phyloP scores from a whole-genome alignment of 2,329 filamentous ascomycete genomes.

The Trichophyton simii region DNA sequence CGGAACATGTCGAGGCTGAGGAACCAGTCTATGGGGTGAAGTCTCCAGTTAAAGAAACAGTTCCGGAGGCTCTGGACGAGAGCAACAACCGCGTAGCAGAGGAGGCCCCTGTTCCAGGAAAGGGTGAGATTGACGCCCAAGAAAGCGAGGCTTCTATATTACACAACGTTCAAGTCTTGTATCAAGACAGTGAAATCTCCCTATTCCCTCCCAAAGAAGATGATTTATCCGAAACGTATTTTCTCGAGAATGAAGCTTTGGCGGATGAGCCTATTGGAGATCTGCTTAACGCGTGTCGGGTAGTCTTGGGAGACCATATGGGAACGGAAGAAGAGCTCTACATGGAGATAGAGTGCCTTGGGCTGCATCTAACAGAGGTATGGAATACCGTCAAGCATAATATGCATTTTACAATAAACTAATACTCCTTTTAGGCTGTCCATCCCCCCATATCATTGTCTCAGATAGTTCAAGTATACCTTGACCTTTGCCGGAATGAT shows the following conservation, averaged over 20 bases:
- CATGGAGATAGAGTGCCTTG: slow-evolving; percentile 43
- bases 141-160: not conserved
- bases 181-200: slow-evolving; percentile 44
- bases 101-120: not conserved
- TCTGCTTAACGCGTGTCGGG: slow-evolving; percentile 45
- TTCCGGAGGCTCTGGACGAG: not conserved
- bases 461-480: slow-evolving; percentile 48
- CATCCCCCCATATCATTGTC: slow-evolving; percentile 35
- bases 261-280: slow-evolving; percentile 41
- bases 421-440: slow-evolving; percentile 27
- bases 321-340: slow-evolving; percentile 45
- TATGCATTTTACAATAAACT: slow-evolving; percentile 6
- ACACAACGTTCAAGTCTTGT: slow-evolving; percentile 41
- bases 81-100: not conserved
- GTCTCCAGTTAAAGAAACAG: not conserved
- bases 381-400: slow-evolving; percentile 5
- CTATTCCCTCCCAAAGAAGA: slow-evolving; percentile 45
- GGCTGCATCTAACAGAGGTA: slow-evolving; percentile 47
- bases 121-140: not conserved
- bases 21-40: not conserved
- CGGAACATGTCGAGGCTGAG: not conserved
- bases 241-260: slow-evolving; percentile 45
- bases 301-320: slow-evolving; percentile 44
- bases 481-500: slow-evolving; percentile 48
- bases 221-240: slow-evolving; percentile 43